A percentile compares a stretch with the other conserved stretches of the same genome.
Evolutionary conservation across 805 yeast genomes (phyloP).

Genomic region (Wickerhamomyces tratensis): DNA sequence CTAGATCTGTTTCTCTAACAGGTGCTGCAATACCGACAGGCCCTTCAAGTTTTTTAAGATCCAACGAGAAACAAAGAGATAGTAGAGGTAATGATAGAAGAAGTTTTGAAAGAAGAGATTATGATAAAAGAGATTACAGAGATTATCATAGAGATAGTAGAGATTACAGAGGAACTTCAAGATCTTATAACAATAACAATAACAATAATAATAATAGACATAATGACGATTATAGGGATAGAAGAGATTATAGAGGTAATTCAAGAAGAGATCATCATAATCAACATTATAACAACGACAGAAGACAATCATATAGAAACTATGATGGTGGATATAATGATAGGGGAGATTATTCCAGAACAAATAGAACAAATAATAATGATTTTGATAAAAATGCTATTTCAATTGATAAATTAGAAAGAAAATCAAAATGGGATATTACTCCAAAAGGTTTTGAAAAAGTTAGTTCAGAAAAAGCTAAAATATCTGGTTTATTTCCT

Average conservation of each 20-base stretch:
- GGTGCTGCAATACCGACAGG: background rate
- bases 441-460: slow-evolving; percentile 66
- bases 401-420: slow-evolving; percentile 41
- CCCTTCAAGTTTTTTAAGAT: background rate
- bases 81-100: background rate
- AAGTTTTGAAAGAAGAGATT: background rate
- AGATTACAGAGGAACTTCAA: background rate
- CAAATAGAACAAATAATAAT: slow-evolving; percentile 15
- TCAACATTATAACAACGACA: slow-evolving; percentile 8
- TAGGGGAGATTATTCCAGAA: slow-evolving; percentile 6
- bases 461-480: slow-evolving; percentile 68
- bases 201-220: slow-evolving; percentile 1
- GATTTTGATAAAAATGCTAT: slow-evolving; percentile 24
- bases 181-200: slow-evolving; percentile 1
- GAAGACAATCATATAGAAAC: slow-evolving; percentile 5
- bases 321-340: slow-evolving; percentile 9
- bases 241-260: slow-evolving; percentile 2
- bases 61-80: background rate
- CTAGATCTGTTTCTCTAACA: background rate
- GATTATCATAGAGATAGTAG: background rate
- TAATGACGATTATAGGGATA: background rate
- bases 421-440: slow-evolving; percentile 59
- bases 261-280: background rate
- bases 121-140: slow-evolving; percentile 2
- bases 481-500: slow-evolving; percentile 70